Percentiles rank a stretch among this genome's conserved stretches.
Conservation (phyloP, 768 basidiomycete genomes). For the Crassisporium funariophilum region DNA sequence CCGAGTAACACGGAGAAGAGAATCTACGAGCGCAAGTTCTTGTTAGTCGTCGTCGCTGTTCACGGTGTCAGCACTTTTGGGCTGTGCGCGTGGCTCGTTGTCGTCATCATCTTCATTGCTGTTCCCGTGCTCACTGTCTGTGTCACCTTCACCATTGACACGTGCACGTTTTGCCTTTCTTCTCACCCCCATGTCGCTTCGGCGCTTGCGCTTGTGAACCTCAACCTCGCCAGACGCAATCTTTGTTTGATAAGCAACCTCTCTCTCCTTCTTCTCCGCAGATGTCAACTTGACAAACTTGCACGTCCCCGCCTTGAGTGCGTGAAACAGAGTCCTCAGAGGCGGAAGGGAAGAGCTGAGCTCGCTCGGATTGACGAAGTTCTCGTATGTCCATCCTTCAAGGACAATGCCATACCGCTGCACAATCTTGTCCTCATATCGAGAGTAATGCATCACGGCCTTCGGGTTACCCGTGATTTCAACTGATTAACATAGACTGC, state of each 20-base stretch:
- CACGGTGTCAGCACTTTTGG: neutral
- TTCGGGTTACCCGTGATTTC: constrained; percentile 7
- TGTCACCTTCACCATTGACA: neutral
- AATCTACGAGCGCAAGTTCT: too few species aligned
- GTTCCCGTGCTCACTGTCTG: neutral
- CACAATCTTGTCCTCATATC: constrained; percentile 18
- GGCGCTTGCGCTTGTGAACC: neutral
- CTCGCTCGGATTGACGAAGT: constrained; percentile 10
- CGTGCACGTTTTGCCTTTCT: neutral
- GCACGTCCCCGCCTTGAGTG: neutral
- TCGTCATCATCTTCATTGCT: neutral
- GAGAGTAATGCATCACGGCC: constrained; percentile 18
- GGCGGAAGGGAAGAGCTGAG: constrained; percentile 6
- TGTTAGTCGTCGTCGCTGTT: neutral
- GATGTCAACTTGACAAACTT: constrained; percentile 7
- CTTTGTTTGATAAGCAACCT: neutral
- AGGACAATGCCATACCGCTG: constrained; percentile 16
- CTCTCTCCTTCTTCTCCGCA: neutral
- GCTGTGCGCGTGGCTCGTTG: neutral
- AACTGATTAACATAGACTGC: neutral
- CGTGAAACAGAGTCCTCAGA: neutral
- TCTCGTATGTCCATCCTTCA: constrained; percentile 17
- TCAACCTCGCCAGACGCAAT: neutral
- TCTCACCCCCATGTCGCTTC: neutral
- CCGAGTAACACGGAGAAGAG: too few species aligned